phyloP scores from a whole-genome alignment of 2,329 filamentous ascomycete genomes.

The Karstenula rhodostoma region DNA sequence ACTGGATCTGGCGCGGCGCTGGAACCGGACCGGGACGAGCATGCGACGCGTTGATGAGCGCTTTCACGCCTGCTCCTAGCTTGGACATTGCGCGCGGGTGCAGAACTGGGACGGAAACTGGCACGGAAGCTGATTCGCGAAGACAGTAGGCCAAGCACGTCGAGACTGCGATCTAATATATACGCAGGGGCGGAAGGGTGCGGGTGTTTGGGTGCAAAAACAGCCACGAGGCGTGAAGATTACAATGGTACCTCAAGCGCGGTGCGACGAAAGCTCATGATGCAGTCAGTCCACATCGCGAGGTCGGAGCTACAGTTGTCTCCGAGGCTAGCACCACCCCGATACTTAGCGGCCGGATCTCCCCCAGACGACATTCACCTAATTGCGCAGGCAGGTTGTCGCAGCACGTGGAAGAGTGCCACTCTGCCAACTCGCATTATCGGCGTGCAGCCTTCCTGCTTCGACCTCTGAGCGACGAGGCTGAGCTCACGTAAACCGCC shows the following conservation, averaged over 20 bases:
- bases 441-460: not conserved
- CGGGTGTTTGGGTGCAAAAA: not conserved
- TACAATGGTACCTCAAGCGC: not conserved
- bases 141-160: not conserved
- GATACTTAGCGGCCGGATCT: not conserved
- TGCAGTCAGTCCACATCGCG: not conserved
- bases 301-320: constrained; percentile 10
- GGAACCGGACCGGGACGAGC: constrained; percentile 46
- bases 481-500: constrained; percentile 3
- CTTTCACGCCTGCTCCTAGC: constrained; percentile 44
- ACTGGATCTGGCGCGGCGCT: constrained; percentile 41
- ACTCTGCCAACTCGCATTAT: not conserved
- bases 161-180: not conserved
- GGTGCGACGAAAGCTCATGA: not conserved
- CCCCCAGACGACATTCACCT: not conserved
- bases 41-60: constrained; percentile 46
- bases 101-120: not conserved
- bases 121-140: not conserved
- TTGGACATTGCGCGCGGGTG: constrained; percentile 40
- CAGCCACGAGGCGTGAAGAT: not conserved
- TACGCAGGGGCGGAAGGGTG: not conserved
- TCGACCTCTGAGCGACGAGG: constrained; percentile 6
- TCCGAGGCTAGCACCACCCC: constrained; percentile 1
- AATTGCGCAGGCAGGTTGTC: not conserved
- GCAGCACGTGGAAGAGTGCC: not conserved